Conservation (phyloP, 768 basidiomycete genomes). For the Boletellus ananas region DNA sequence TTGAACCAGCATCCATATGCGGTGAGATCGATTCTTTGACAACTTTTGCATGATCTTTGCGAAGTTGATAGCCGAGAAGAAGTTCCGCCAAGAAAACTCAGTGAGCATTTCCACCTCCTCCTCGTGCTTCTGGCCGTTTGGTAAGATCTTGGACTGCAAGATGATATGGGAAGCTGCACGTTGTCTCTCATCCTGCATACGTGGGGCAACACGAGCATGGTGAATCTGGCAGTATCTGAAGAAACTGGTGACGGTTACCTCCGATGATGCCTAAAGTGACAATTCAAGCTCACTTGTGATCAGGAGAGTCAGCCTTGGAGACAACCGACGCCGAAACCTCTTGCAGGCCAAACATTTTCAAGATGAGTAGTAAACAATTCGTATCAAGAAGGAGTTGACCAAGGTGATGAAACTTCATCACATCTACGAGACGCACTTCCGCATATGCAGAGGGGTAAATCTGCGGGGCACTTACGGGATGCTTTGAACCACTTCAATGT, state of each 20-base stretch:
- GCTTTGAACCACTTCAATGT: constrained; percentile 98
- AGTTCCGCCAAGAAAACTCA: constrained; percentile 97
- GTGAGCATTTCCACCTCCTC: constrained; percentile 91
- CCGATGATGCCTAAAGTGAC: background rate
- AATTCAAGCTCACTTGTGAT: constrained; percentile 62
- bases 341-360: constrained; percentile 98
- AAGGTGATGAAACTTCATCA: constrained; percentile 98
- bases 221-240: constrained; percentile 89
- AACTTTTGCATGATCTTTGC: constrained; percentile 97
- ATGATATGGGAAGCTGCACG: constrained; percentile 58
- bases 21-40: constrained; percentile 89
- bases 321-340: constrained; percentile 82
- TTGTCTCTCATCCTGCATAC: constrained; percentile 59
- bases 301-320: constrained; percentile 84
- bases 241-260: constrained; percentile 55
- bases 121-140: constrained; percentile 71
- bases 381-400: constrained; percentile 95
- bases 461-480: constrained; percentile 65
- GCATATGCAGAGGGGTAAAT: background rate
- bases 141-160: constrained; percentile 52
- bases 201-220: constrained; percentile 64
- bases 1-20: constrained; percentile 94
- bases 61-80: constrained; percentile 96
- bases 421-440: constrained; percentile 51
- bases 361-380: constrained; percentile 86